Conservation (phyloP, 306 rosid genomes). For the Quillaja saponaria region DNA sequence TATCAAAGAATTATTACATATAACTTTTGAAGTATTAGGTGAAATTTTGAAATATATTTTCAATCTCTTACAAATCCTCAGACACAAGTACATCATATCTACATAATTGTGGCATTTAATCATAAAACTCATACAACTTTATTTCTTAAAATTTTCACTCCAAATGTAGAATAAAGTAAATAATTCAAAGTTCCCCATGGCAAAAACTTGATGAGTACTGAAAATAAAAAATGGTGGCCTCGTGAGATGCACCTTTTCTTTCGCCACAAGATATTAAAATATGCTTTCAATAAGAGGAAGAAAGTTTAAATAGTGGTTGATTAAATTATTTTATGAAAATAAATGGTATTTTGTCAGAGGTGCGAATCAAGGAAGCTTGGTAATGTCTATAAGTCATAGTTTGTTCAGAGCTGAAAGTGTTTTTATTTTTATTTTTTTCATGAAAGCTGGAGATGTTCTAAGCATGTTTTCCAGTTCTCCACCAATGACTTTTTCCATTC, state of each 20-base stretch:
- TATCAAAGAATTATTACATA: too few relatives aligned
- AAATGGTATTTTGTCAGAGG: conserved; percentile 40
- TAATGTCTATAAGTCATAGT: conserved; percentile 18
- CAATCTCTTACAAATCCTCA: too few relatives aligned
- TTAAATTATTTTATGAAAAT: background rate
- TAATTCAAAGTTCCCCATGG: conserved; percentile 7
- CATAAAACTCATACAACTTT: too few relatives aligned
- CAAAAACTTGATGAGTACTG: background rate
- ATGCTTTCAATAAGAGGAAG: conserved; percentile 33
- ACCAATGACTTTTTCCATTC: conserved; percentile 32
- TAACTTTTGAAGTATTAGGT: too few relatives aligned
- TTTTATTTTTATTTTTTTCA: background rate
- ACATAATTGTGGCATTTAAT: too few relatives aligned
- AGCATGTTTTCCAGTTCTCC: conserved; percentile 37
- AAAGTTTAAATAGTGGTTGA: conserved; percentile 13
- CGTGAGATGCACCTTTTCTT: conserved; percentile 71
- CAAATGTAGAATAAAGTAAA: conserved; percentile 42
- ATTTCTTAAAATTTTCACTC: too few relatives aligned
- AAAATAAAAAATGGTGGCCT: conserved; percentile 37
- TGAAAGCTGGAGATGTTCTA: conserved; percentile 37
- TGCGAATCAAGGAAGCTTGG: conserved; percentile 32
- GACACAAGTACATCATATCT: too few relatives aligned
- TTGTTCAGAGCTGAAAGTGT: conserved; percentile 17
- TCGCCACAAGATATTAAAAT: conserved; percentile 55
- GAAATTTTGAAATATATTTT: too few relatives aligned